Evolutionary conservation across 768 basidiomycete genomes (phyloP), one percentile per base, ranked within the genome.

Genomic region (Tricholoma terreum): DNA sequence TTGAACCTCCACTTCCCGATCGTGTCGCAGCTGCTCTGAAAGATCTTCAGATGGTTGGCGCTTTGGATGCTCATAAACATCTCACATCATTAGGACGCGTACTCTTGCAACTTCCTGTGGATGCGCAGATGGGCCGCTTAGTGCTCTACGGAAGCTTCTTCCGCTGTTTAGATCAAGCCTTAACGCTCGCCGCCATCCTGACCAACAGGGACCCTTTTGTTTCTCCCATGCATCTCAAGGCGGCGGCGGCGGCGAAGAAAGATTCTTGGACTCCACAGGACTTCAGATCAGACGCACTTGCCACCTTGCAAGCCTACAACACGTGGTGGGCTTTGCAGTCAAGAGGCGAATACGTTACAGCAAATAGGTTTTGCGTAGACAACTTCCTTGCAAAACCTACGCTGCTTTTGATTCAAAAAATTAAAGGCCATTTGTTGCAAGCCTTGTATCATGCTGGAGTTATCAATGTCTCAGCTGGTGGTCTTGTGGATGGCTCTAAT

Each of bases 301-400:
- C 93, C 4, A 83, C 84, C 33, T 74, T 95, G 36, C 79, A 80
- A 11, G 95, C 93, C 2, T 97, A 85, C 75, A 87, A 92, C 64
- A 79, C 77, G 0, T 97, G 95, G 94, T 84, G 83, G 77, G 74
- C 74, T 12, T 68, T 91, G 69, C 87, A 93, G 61, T 81, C 80
- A 21, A 75, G 75, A 30, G 85, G 89, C 31, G 80, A 89, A 21
- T 88, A 85, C 65, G 65, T 69, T 22, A 68, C 76, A 2, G 92
- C 92, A 22, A 89, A 89, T 68, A 72, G 80, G 30, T 96, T 96
- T 72, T 89, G 87, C 70, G 67, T 73, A 38, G 87, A 93, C 34
- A 97, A 96, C 69, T 97, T 96, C 79, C 77, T 97, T 54, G 84
- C 87, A 24, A 92, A 90, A 67, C 85, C 90, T n/a, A 92, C 90